A percentile compares a stretch with the other conserved stretches of the same genome.
These are phyloP conservation scores for Alternaria brassicicola DNA, from an alignment of 2,329 filamentous ascomycete genomes.

Conservation along the genomic window DNA sequence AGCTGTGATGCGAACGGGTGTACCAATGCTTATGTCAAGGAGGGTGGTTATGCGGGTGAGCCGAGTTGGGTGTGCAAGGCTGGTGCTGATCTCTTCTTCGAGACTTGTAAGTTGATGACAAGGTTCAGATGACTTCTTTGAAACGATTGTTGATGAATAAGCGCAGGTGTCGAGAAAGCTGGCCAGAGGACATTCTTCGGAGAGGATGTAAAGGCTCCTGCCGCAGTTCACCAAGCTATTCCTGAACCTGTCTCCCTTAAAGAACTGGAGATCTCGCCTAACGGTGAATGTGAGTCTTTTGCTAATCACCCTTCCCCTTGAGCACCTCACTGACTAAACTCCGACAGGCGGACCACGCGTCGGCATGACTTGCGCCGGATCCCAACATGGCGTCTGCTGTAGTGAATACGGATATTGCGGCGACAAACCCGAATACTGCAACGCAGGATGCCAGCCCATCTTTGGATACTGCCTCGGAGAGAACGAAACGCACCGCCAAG, in stretches of 20 bases:
- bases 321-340: not conserved
- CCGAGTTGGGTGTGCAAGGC: conserved; percentile 24
- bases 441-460: conserved; percentile 21
- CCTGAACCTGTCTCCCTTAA: not conserved
- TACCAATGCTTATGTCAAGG: conserved; percentile 20
- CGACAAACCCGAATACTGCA: conserved; percentile 23
- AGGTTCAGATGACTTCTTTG: not conserved
- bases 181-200: conserved; percentile 12
- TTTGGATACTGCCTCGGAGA: conserved; percentile 8
- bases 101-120: conserved; percentile 17
- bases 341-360: not conserved
- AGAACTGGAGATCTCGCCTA: not conserved
- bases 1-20: conserved; percentile 17
- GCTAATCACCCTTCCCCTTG: not conserved
- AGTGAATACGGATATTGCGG: conserved; percentile 11
- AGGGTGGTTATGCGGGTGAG: conserved; percentile 24
- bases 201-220: not conserved
- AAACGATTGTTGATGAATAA: not conserved
- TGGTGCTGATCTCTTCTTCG: conserved; percentile 26
- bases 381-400: conserved; percentile 3
- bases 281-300: conserved; percentile 2
- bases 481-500: not conserved
- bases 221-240: not conserved
- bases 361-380: conserved; percentile 7
- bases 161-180: conserved; percentile 13